Percentiles rank a stretch among this genome's conserved stretches.
phyloP scores from a whole-genome alignment of 208 protist species.

The Tritrichomonas musculus region DNA sequence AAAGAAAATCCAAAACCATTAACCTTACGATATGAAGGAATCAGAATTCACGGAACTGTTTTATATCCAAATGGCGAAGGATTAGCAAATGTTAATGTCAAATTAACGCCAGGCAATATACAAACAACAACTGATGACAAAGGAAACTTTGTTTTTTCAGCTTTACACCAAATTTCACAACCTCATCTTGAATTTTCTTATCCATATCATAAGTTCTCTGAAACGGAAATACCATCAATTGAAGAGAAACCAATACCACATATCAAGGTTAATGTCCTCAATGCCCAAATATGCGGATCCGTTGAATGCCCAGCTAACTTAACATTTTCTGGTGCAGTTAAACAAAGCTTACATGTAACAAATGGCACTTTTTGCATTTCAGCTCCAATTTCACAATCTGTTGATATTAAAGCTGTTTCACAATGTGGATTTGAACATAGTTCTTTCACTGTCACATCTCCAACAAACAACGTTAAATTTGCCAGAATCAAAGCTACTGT shows the following conservation, averaged over 20 bases:
- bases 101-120: not conserved
- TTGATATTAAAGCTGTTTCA: not conserved
- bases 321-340: slow-evolving; percentile 1
- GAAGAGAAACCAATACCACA: not conserved
- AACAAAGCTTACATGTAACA: not conserved
- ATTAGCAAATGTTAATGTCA: not conserved
- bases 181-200: not conserved
- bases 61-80: not conserved
- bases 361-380: not conserved
- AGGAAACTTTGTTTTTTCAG: not conserved
- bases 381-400: not conserved
- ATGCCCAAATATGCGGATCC: not conserved
- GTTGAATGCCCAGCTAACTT: slow-evolving; percentile 13
- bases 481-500: not conserved
- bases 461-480: not conserved
- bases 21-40: not conserved
- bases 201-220: not conserved
- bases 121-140: not conserved
- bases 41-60: not conserved
- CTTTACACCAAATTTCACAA: not conserved
- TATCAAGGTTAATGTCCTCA: not conserved
- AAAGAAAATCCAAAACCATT: not conserved
- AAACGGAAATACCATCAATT: not conserved
- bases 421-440: not conserved
- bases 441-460: not conserved